phyloP scores from a whole-genome alignment of 352 stramenopile species.

The Globisporangium nodosum region DNA sequence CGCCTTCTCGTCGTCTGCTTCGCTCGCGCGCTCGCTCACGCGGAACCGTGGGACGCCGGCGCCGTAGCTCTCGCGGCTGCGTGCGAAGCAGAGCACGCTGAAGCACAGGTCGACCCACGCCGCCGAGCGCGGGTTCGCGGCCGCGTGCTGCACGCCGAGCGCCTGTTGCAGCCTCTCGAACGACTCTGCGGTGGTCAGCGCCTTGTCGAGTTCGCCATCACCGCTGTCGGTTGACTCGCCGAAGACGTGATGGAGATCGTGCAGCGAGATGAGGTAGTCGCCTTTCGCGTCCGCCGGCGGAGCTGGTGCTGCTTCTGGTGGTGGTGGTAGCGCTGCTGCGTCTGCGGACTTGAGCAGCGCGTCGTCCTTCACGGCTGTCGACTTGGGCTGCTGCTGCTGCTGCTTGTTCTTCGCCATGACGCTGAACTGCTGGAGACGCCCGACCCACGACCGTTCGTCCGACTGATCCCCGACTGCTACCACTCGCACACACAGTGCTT shows the following conservation, averaged over 20 bases:
- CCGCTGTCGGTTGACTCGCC: neutral
- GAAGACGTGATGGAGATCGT: conserved; percentile 7
- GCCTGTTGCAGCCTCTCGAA: conserved; percentile 27
- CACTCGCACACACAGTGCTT: no score
- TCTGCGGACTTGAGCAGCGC: conserved; percentile 4
- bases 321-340: neutral
- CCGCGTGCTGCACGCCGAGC: conserved; percentile 45
- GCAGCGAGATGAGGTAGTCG: conserved; percentile 12
- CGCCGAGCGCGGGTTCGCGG: conserved; percentile 38
- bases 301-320: neutral
- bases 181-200: conserved; percentile 14
- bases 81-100: conserved; percentile 53
- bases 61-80: conserved; percentile 2
- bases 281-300: neutral
- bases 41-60: neutral
- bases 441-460: no score
- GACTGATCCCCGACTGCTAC: no score
- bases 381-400: neutral
- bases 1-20: conserved; percentile 26
- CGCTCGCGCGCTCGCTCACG: neutral
- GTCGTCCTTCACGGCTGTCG: neutral
- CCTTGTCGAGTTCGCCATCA: neutral
- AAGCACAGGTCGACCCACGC: conserved; percentile 67
- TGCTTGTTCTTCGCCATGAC: conserved; percentile 11
- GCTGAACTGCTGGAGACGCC: neutral